Percentiles rank a stretch among this genome's conserved stretches.
Evolutionary conservation across 352 stramenopile species (phyloP).

Genomic region (Globisporangium sylvaticum): DNA sequence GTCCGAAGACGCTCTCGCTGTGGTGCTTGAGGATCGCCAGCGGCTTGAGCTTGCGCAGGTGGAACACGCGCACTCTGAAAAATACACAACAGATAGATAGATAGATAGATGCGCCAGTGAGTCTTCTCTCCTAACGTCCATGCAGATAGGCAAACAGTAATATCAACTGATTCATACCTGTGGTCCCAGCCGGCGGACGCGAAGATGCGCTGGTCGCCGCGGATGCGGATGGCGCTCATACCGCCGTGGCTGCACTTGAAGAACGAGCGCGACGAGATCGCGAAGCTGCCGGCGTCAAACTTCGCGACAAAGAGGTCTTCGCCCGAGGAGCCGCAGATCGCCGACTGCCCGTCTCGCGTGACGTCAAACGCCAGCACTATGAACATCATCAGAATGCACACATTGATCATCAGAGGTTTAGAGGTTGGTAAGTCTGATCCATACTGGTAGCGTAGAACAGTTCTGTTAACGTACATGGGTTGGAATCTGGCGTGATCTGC

Average conservation of each 20-base stretch:
- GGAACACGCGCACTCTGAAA: slow-evolving; percentile 62
- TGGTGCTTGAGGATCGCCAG: slow-evolving; percentile 82
- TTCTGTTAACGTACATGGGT: slow-evolving; percentile 41
- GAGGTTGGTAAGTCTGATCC: no score
- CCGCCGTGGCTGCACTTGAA: slow-evolving; percentile 58
- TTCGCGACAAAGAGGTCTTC: slow-evolving; percentile 43
- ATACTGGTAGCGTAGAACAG: not conserved
- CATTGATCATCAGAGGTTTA: not conserved
- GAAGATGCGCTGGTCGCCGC: slow-evolving; percentile 71
- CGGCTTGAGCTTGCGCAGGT: slow-evolving; percentile 65
- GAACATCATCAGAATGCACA: not conserved
- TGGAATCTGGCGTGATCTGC: slow-evolving; percentile 37
- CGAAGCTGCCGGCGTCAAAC: slow-evolving; percentile 41
- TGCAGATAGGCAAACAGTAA: no score
- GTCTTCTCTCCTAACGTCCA: no score
- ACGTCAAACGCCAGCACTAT: slow-evolving; percentile 73
- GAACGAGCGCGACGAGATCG: slow-evolving; percentile 37
- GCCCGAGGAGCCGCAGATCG: slow-evolving; percentile 61
- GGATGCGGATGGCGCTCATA: slow-evolving; percentile 64
- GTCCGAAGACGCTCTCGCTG: slow-evolving; percentile 62
- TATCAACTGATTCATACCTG: no score
- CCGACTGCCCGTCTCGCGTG: slow-evolving; percentile 39
- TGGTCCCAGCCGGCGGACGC: slow-evolving; percentile 79
- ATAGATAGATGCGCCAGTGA: no score
- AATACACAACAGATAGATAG: no score